Evolutionary conservation across 2,329 filamentous ascomycete species (phyloP).

Genomic region (Bipolaris sorokiniana): DNA sequence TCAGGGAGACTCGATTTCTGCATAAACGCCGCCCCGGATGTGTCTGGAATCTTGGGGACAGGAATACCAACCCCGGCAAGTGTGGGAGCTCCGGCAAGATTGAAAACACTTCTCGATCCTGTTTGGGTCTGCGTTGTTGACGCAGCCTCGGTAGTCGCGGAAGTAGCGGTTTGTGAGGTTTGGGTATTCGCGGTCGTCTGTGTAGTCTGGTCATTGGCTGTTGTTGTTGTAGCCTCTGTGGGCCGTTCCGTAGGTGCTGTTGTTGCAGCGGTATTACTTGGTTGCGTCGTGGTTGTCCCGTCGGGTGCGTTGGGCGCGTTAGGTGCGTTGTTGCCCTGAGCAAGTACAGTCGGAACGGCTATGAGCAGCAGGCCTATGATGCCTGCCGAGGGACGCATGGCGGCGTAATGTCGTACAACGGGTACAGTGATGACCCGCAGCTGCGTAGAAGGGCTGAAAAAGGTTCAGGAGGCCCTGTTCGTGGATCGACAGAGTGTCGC

Average conservation of each 20-base stretch:
- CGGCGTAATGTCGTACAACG: conserved; percentile 24
- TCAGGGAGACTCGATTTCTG: conserved; percentile 83
- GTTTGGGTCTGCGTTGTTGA: conserved; percentile 23
- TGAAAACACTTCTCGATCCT: conserved; percentile 48
- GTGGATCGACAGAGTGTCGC: conserved; percentile 21
- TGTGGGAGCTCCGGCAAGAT: conserved; percentile 50
- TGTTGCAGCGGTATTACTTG: conserved; percentile 28
- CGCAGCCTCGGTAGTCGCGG: conserved; percentile 20
- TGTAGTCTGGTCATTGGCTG: conserved; percentile 11
- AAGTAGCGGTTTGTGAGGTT: conserved; percentile 9
- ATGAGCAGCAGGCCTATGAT: conserved; percentile 41
- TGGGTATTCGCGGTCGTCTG: conserved; percentile 7
- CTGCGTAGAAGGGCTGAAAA: conserved; percentile 11
- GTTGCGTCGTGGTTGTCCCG: conserved; percentile 33
- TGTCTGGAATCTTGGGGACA: conserved; percentile 78
- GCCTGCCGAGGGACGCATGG: conserved; percentile 41
- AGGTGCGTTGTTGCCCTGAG: conserved; percentile 31
- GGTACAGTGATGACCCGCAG: conserved; percentile 15
- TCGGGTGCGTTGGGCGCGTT: conserved; percentile 29
- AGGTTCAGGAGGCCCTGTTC: conserved; percentile 31
- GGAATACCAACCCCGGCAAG: conserved; percentile 67
- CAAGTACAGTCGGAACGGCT: conserved; percentile 39
- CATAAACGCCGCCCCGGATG: conserved; percentile 87
- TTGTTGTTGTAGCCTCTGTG: conserved; percentile 13
- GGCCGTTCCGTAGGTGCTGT: conserved; percentile 16